Evolutionary conservation across 2,329 filamentous ascomycete genomes (phyloP), one percentile per base, ranked within the genome.

Genomic region (Apiospora sp.): DNA sequence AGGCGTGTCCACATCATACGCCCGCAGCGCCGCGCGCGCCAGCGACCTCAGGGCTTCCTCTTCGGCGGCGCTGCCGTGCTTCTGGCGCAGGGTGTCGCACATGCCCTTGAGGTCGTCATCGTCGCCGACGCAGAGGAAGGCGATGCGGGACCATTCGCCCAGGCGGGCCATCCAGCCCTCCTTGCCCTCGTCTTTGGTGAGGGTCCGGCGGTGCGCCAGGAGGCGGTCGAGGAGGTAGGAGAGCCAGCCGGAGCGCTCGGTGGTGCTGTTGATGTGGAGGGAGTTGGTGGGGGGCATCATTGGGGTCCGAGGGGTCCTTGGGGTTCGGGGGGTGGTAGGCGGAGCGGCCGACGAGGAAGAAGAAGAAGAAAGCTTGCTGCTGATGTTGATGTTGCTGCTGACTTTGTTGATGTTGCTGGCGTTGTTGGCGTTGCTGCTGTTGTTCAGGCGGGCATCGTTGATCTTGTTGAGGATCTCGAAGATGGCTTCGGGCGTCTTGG

Each of bases 401-500:
- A 2, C 22, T 34, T 27, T 58, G 16, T 4, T 5, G 4, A 54
- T n/a, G 10, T 30, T 3, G 27, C 4, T 61, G 27, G 2, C 22
- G 27, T 22, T 37, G 30, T 13, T 41, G 37, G 37, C 10, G 34
- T 13, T n/a, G 34, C 24, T 41, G 19, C n/a, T 41, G 16, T 3
- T 22, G 58, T 64, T 64, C 16, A 37, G 0, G 58, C 58, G 58
- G 58, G 58, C 58, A 34, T 70, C 69, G 48, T 61, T n/a, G 24
- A 70, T 48, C 10, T 54, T 68, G 16, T 30, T 30, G 1, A 72
- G 51, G 27, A 72, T 46, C 2, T 43, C 30, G 24, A 70, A n/a
- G 30, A 68, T 58, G 41, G 19, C 67, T 10, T 49, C 30, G 13
- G 71, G 41, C 43, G 68, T 72, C 67, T 43, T 49, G 22, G 68